phyloP scores from a whole-genome alignment of 208 protist genomes.

The Porcisia hertigi region DNA sequence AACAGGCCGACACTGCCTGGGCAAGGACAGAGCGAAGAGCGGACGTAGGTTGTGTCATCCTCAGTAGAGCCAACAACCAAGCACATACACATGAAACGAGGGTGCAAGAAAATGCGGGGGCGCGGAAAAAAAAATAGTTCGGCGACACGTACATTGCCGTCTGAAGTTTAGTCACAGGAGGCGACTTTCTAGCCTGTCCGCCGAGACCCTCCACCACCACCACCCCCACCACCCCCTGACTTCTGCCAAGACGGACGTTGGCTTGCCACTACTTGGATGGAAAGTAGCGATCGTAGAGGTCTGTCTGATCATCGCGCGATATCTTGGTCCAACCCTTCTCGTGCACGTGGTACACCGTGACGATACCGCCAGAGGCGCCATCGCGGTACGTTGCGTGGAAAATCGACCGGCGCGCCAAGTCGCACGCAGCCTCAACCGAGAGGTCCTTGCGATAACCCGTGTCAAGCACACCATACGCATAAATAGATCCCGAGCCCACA shows the following conservation, averaged over 20 bases:
- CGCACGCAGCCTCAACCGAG: slow-evolving; percentile 96
- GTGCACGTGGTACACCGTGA: slow-evolving; percentile 97
- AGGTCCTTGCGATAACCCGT: slow-evolving; percentile 94
- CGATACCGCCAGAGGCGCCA: slow-evolving; percentile 97
- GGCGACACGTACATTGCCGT: background rate
- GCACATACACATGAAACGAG: background rate
- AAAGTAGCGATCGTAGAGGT: slow-evolving; percentile 85
- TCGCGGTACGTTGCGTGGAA: slow-evolving; percentile 99
- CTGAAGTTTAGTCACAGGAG: background rate
- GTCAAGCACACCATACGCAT: slow-evolving; percentile 99
- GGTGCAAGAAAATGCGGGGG: background rate
- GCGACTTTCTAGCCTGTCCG: background rate
- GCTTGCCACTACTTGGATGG: slow-evolving; percentile 14
- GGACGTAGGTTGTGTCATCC: background rate
- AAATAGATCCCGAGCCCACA: slow-evolving; percentile 99
- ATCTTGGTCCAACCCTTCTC: slow-evolving; percentile 95
- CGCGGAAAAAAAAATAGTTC: too few relatives aligned
- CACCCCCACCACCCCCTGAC: background rate
- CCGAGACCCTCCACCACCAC: background rate
- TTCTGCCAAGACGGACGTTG: background rate
- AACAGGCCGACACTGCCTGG: background rate
- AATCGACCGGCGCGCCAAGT: slow-evolving; percentile 98
- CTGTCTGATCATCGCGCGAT: slow-evolving; percentile 92
- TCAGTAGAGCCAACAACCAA: background rate
- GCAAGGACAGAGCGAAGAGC: background rate